Evolutionary conservation across 305 asterid species (phyloP).

Genomic region (Galium porrigens): DNA sequence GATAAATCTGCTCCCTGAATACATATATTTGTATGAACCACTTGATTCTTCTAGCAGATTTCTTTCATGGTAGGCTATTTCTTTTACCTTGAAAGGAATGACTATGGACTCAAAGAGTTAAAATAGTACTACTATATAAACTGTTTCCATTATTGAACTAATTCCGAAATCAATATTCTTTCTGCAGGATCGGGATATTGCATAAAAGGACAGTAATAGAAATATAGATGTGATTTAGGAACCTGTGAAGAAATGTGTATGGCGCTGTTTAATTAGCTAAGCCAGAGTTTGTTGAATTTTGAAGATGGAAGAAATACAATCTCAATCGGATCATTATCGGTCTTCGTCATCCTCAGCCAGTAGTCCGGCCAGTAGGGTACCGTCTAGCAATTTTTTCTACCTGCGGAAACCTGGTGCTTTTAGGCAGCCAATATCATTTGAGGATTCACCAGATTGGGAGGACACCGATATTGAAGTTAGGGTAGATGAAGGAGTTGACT

Average conservation of each 20-base stretch:
- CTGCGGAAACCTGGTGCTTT: slow-evolving; percentile 67
- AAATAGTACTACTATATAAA: no score
- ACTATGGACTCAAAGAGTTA: not conserved
- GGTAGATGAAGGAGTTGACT: slow-evolving; percentile 73
- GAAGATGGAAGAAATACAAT: slow-evolving; percentile 86
- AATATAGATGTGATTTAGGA: not conserved
- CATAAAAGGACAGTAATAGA: not conserved
- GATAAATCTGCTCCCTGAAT: not conserved
- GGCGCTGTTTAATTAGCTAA: slow-evolving; percentile 4
- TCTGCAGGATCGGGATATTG: not conserved
- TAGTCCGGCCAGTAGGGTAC: slow-evolving; percentile 86
- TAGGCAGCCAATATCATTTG: slow-evolving; percentile 85
- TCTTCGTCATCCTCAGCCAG: slow-evolving; percentile 94
- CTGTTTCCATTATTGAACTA: not conserved
- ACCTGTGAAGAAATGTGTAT: not conserved
- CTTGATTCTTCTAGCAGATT: not conserved
- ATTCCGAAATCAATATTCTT: not conserved
- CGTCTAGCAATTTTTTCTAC: slow-evolving; percentile 90
- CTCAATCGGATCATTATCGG: slow-evolving; percentile 83
- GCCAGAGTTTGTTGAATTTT: slow-evolving; percentile 2
- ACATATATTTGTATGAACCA: not conserved
- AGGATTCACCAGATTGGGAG: slow-evolving; percentile 97
- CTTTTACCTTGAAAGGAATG: not conserved
- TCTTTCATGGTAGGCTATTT: not conserved
- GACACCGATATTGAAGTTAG: slow-evolving; percentile 71